Evolutionary conservation across 2,329 filamentous ascomycete genomes (phyloP).

Genomic region (Diaporthe batatas): DNA sequence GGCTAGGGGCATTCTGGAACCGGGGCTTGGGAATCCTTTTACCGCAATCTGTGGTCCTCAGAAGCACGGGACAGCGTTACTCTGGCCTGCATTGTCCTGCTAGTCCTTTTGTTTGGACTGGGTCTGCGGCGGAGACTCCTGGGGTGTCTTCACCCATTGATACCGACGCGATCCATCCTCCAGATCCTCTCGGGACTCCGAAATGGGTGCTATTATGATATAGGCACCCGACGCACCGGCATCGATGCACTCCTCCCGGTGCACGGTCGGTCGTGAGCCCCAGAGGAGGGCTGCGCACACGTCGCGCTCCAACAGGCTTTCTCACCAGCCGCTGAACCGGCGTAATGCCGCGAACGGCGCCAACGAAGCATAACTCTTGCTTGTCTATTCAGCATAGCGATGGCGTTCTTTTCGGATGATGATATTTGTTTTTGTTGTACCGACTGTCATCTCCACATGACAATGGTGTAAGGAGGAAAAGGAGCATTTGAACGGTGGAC

Average conservation of each 20-base stretch:
- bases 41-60: background rate
- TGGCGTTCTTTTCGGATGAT: conserved; percentile 7
- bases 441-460: background rate
- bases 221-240: background rate
- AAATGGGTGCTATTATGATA: background rate
- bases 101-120: conserved; percentile 1
- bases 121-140: background rate
- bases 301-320: background rate
- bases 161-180: background rate
- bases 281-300: background rate
- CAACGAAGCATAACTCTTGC: background rate
- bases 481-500: background rate
- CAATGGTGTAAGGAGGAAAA: background rate
- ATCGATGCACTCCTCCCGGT: background rate
- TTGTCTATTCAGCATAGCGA: conserved; percentile 2
- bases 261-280: background rate
- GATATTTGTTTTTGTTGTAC: too few species aligned
- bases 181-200: background rate
- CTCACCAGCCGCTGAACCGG: background rate
- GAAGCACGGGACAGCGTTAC: background rate
- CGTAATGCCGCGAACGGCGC: background rate
- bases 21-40: background rate
- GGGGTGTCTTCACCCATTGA: background rate
- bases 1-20: background rate
- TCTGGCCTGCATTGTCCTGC: background rate